Conservation (phyloP, 148 eudicot genomes). For the Chenopodium berlandieri region DNA sequence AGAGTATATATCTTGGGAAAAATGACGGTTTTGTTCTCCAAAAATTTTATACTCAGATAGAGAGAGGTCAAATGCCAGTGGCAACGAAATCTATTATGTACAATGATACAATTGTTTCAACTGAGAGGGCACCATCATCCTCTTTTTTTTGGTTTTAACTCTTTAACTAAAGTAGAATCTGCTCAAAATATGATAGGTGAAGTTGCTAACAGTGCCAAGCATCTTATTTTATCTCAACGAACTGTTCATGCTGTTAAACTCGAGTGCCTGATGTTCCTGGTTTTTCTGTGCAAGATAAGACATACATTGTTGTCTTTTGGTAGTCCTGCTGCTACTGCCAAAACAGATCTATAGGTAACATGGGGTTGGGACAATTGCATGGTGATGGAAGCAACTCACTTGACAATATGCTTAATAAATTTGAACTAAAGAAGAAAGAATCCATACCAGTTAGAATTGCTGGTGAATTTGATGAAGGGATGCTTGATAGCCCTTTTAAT, state of each 20-base stretch:
- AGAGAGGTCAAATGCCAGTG: slow-evolving; percentile 42
- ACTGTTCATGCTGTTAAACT: slow-evolving; percentile 74
- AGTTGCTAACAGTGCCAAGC: slow-evolving; percentile 39
- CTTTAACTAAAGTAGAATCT: slow-evolving; percentile 35
- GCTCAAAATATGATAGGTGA: slow-evolving; percentile 36
- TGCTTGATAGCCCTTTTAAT: slow-evolving; percentile 64
- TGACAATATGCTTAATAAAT: slow-evolving; percentile 50
- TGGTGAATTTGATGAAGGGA: slow-evolving; percentile 75
- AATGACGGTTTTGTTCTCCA: slow-evolving; percentile 40
- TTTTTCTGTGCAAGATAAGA: slow-evolving; percentile 79
- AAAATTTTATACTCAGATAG: slow-evolving; percentile 61
- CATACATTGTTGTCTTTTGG: slow-evolving; percentile 64
- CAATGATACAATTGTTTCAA: slow-evolving; percentile 32
- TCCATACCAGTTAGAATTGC: slow-evolving; percentile 84
- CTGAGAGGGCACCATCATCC: slow-evolving; percentile 39
- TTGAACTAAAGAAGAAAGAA: slow-evolving; percentile 81
- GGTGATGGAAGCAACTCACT: slow-evolving; percentile 52
- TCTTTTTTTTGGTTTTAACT: slow-evolving; percentile 47
- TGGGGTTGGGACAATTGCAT: slow-evolving; percentile 44
- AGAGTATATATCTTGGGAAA: slow-evolving; percentile 48
- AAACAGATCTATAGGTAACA: slow-evolving; percentile 45
- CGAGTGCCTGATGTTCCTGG: slow-evolving; percentile 85
- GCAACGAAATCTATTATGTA: slow-evolving; percentile 33
- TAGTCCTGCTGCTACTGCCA: slow-evolving; percentile 37
- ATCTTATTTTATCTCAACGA: slow-evolving; percentile 46